Conservation (phyloP, 257 asterid genomes). For the Nicotiana benthamiana region DNA sequence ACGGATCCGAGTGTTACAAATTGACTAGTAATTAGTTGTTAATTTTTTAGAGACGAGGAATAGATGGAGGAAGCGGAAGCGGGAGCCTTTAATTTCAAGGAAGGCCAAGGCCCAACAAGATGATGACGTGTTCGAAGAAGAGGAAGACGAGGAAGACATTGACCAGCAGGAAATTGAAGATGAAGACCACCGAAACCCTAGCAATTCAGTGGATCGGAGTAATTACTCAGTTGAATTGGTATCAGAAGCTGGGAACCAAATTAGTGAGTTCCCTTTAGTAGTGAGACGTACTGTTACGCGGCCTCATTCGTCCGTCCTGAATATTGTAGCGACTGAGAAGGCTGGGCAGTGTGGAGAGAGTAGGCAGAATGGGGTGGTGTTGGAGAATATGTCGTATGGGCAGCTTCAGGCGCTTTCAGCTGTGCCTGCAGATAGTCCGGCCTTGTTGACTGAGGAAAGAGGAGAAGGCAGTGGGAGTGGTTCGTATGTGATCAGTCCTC, state of each 20-base stretch:
- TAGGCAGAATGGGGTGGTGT: constrained; percentile 34
- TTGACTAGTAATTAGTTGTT: constrained; percentile 6
- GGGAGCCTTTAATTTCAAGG: constrained; percentile 52
- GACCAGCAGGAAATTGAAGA: constrained; percentile 24
- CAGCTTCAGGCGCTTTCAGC: constrained; percentile 80
- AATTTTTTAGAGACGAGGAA: constrained; percentile 53
- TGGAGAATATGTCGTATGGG: constrained; percentile 91
- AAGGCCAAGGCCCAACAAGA: constrained; percentile 54
- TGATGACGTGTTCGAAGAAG: constrained; percentile 71
- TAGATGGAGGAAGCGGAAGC: constrained; percentile 93
- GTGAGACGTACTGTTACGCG: constrained; percentile 52
- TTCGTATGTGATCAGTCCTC: constrained; percentile 70
- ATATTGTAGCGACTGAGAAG: constrained; percentile 57
- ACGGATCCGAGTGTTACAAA: constrained; percentile 6
- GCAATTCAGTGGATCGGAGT: constrained; percentile 23
- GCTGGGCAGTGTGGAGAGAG: constrained; percentile 49
- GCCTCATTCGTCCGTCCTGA: constrained; percentile 73
- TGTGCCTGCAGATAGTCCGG: constrained; percentile 56
- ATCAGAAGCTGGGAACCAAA: constrained; percentile 39
- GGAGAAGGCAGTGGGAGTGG: constrained; percentile 57
- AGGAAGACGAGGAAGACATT: constrained; percentile 64
- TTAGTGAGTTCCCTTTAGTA: constrained; percentile 66
- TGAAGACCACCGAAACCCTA: constrained; percentile 36
- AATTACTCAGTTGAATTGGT: constrained; percentile 41
- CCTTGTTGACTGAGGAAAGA: constrained; percentile 26